Base-by-base conservation (phyloP, 441 rosid genomes). In the Manihot esculenta region DNA sequence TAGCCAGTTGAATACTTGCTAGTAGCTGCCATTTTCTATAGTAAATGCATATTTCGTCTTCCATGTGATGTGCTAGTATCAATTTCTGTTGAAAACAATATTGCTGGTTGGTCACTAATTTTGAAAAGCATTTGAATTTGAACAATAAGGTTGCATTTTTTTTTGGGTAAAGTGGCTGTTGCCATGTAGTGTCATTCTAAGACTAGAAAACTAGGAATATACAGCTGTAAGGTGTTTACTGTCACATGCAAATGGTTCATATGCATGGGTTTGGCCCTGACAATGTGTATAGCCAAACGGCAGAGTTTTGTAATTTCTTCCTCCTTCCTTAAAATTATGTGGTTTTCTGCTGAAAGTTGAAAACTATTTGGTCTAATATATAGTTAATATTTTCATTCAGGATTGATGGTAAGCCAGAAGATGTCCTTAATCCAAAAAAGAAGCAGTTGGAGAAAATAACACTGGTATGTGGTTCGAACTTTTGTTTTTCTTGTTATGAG, bases 391-490 rank as follows among this genome's bases (percentile, higher is more conserved):
- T 58, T 50, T 74, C 45, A 57, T 83, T 0, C 61, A 90, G 98
- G 87, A 78, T 90, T 61, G 96, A 94, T 72, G 98, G 98, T 49
- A 92, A 92, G 88, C 89, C 98, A 23, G 99, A 92, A 83, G 99
- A 89, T 56, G 88, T 91, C 59, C 79, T 90, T 70, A 95, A 95
- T 82, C 99, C 97, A 4, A 95, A 95, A 79, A 94, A 92, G 87
- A 94, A 92, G 89, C 96, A 91, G 79, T 76, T 95, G 76, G 99
- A 95, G 80, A 90, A 92, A 84, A 91, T 95, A 79, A 86, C 97
- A 66, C 98, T 88, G 80, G 98, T 92, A 89, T 26, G 87, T 70
- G 10, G 51, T 64, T 54, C 51, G 45, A 18, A 48, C 21, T 62
- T 55, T 8, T 24, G 0, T 23, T 17, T 5, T 10, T 42, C 49